phyloP scores from a whole-genome alignment of 805 yeast species.

The Saccharomycopsis sp. region DNA sequence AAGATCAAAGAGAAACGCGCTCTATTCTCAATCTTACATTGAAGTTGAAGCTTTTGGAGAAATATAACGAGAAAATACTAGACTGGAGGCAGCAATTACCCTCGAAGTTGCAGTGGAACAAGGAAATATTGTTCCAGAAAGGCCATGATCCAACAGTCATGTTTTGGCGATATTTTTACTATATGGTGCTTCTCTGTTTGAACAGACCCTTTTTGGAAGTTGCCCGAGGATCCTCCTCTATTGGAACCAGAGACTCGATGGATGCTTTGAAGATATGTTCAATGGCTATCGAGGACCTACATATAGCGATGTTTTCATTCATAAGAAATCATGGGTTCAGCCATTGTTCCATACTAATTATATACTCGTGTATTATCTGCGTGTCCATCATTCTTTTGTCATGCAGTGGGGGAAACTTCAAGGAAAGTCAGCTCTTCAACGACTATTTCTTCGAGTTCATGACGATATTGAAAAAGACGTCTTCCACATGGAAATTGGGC shows the following conservation, averaged over 20 bases:
- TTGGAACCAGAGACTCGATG: conserved; percentile 3
- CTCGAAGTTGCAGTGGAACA: conserved; percentile 43
- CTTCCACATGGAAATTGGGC: conserved; percentile 42
- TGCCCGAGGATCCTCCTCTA: conserved; percentile 1
- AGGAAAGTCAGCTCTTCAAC: conserved; percentile 18
- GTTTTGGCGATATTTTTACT: conserved; percentile 50
- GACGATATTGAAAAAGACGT: conserved; percentile 35
- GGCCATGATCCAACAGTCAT: conserved; percentile 50
- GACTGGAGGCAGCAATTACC: conserved; percentile 48
- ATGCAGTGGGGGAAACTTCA: conserved; percentile 5
- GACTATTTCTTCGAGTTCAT: conserved; percentile 34
- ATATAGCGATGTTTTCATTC: conserved; percentile 34
- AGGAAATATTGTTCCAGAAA: conserved; percentile 31
- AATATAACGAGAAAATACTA: conserved; percentile 44
- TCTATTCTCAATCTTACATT: conserved; percentile 30
- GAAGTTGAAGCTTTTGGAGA: conserved; percentile 33
- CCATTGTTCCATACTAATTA: conserved; percentile 34
- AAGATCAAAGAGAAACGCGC: conserved; percentile 23
- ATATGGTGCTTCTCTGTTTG: conserved; percentile 44
- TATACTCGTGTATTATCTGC: conserved; percentile 40
- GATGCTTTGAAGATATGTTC: conserved; percentile 26
- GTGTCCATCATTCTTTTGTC: conserved; percentile 36
- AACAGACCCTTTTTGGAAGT: conserved; percentile 10
- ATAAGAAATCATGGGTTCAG: conserved; percentile 31
- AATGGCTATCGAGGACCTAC: conserved; percentile 37